Percentiles rank a stretch among this genome's conserved stretches.
Evolutionary conservation across 371 early-diverging fungal genomes (phyloP).

Genomic region (Syncephalastrum monosporum): DNA sequence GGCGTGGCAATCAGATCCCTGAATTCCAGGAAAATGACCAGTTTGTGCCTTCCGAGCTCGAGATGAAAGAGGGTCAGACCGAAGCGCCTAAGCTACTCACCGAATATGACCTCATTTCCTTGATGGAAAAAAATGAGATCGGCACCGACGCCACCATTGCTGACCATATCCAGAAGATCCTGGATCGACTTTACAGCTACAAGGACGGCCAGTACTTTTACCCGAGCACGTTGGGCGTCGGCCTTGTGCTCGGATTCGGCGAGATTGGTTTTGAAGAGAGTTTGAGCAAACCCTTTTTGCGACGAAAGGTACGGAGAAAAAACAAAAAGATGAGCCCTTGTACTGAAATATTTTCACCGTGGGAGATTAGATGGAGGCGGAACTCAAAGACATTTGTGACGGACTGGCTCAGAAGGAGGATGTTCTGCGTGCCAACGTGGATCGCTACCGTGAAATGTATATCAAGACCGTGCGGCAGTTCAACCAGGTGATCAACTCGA

Average conservation of each 20-base stretch:
- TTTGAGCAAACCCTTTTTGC: slow-evolving; percentile 82
- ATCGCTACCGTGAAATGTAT: slow-evolving; percentile 70
- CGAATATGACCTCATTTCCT: slow-evolving; percentile 91
- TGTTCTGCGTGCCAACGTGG: slow-evolving; percentile 59
- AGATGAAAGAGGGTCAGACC: slow-evolving; percentile 76
- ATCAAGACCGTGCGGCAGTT: slow-evolving; percentile 38
- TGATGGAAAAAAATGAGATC: slow-evolving; percentile 99
- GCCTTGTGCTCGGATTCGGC: slow-evolving; percentile 92
- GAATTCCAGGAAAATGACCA: slow-evolving; percentile 73
- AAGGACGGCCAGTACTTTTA: slow-evolving; percentile 69
- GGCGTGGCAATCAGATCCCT: slow-evolving; percentile 77
- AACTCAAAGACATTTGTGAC: slow-evolving; percentile 67
- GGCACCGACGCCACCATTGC: slow-evolving; percentile 99
- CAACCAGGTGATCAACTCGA: slow-evolving; percentile 41
- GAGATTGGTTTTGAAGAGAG: slow-evolving; percentile 81
- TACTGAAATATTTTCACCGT: not conserved
- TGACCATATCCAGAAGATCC: slow-evolving; percentile 98
- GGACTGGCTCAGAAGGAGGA: slow-evolving; percentile 57
- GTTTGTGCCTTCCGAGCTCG: slow-evolving; percentile 66
- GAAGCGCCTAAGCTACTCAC: slow-evolving; percentile 83
- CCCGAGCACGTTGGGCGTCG: slow-evolving; percentile 92
- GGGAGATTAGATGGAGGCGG: slow-evolving; percentile 13
- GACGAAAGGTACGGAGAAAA: slow-evolving; percentile 61
- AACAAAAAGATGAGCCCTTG: not conserved
- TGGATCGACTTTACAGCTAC: slow-evolving; percentile 87